A percentile compares a stretch with the other conserved stretches of the same genome.
Evolutionary conservation across 2,329 filamentous ascomycete species (phyloP).

Genomic region (Phialemoniopsis sp.): DNA sequence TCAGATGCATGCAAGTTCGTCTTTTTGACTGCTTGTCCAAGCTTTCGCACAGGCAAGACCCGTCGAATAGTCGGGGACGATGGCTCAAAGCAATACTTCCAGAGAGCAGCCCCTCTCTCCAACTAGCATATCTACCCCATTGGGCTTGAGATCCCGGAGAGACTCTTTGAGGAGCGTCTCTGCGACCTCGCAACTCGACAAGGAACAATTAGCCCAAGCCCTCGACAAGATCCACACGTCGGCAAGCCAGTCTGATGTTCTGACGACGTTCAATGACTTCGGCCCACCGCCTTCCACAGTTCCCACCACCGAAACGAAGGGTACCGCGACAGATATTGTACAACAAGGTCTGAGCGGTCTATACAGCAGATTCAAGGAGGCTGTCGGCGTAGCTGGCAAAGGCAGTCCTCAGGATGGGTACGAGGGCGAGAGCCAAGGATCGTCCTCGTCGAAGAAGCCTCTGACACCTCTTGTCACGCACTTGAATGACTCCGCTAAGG

Average conservation of each 20-base stretch:
- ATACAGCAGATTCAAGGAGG: constrained; percentile 80
- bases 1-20: too few species aligned
- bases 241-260: constrained; percentile 76
- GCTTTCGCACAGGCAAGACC: constrained; percentile 1
- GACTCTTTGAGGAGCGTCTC: constrained; percentile 38
- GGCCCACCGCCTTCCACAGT: constrained; percentile 62
- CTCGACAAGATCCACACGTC: constrained; percentile 86
- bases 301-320: constrained; percentile 61
- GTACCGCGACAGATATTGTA: constrained; percentile 66
- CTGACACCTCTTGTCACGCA: neutral
- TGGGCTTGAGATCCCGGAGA: constrained; percentile 26
- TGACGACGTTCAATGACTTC: constrained; percentile 95
- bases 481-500: constrained; percentile 23
- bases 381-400: constrained; percentile 65
- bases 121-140: constrained; percentile 16
- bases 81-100: constrained; percentile 22
- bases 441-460: constrained; percentile 21
- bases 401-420: constrained; percentile 20
- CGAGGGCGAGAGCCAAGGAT: constrained; percentile 34
- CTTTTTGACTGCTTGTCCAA: too few species aligned
- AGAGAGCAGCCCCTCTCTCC: constrained; percentile 19
- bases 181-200: constrained; percentile 54
- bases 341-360: constrained; percentile 85
- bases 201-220: constrained; percentile 69
- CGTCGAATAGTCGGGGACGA: constrained; percentile 7